A percentile compares a stretch with the other conserved stretches of the same genome.
These are phyloP conservation scores for Eucalyptus viminalis DNA, from an alignment of 345 rosid genomes.

Conservation along the genomic window DNA sequence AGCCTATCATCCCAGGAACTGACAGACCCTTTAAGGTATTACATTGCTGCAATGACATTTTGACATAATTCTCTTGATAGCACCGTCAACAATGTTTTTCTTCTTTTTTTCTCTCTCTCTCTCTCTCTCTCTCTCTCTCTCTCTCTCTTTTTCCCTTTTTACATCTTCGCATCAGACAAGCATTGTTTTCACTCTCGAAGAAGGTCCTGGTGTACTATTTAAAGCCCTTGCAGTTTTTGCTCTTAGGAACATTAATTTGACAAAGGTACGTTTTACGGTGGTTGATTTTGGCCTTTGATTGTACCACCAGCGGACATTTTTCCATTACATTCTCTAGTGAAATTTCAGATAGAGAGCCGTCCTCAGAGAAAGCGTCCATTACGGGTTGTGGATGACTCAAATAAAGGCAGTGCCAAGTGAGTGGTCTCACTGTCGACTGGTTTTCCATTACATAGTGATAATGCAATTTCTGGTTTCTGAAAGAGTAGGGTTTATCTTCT, in stretches of 20 bases:
- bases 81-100: not conserved
- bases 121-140: no score
- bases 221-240: constrained; percentile 93
- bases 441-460: not conserved
- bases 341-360: constrained; percentile 80
- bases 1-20: constrained; percentile 72
- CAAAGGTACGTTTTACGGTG: constrained; percentile 34
- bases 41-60: not conserved
- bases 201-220: constrained; percentile 87
- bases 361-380: constrained; percentile 66
- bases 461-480: not conserved
- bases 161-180: constrained; percentile 51
- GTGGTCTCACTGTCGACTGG: not conserved
- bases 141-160: not conserved
- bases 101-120: not conserved
- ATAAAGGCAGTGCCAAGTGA: constrained; percentile 75
- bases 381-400: constrained; percentile 74
- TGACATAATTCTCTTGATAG: not conserved
- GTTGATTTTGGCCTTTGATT: not conserved
- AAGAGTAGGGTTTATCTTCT: not conserved
- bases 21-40: constrained; percentile 64
- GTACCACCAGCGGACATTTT: not conserved
- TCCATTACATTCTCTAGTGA: not conserved
- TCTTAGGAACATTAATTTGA: constrained; percentile 64
- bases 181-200: constrained; percentile 90